Conservation (phyloP, 2,329 filamentous ascomycete species). For the Penicillium sp. region DNA sequence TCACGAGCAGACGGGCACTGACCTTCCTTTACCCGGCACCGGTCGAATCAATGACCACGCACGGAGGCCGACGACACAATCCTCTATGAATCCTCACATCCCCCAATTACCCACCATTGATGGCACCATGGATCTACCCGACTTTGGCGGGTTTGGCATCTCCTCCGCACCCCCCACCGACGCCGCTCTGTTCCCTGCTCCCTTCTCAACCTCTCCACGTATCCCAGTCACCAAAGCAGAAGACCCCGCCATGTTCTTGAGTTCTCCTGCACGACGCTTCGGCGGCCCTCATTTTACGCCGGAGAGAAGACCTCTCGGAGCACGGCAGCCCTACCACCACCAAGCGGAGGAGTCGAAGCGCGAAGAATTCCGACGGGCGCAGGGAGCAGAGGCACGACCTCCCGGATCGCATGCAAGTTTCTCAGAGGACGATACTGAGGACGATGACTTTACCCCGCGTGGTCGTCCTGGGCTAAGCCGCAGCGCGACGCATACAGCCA, state of each 20-base stretch:
- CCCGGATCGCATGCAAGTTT: slow-evolving; percentile 28
- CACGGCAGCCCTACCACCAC: slow-evolving; percentile 47
- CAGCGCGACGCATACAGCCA: slow-evolving; percentile 40
- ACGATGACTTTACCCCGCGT: slow-evolving; percentile 34
- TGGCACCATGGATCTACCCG: slow-evolving; percentile 32
- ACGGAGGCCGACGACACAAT: slow-evolving; percentile 12
- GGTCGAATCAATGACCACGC: slow-evolving; percentile 22
- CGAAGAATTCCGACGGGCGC: slow-evolving; percentile 37
- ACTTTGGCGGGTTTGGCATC: slow-evolving; percentile 31
- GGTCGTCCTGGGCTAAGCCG: slow-evolving; percentile 38
- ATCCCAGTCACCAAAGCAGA: slow-evolving; percentile 38
- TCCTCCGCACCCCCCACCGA: slow-evolving; percentile 30
- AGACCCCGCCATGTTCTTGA: slow-evolving; percentile 46
- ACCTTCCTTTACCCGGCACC: slow-evolving; percentile 14
- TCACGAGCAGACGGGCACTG: slow-evolving; percentile 18
- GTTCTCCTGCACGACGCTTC: slow-evolving; percentile 47
- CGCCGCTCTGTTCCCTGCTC: slow-evolving; percentile 39
- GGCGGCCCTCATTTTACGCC: slow-evolving; percentile 36
- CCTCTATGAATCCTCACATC: slow-evolving; percentile 26
- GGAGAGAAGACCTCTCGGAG: slow-evolving; percentile 27
- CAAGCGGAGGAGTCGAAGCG: slow-evolving; percentile 48
- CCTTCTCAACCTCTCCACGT: slow-evolving; percentile 46
- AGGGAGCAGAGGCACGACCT: slow-evolving; percentile 27
- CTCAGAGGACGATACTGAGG: slow-evolving; percentile 31
- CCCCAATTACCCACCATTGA: slow-evolving; percentile 37